phyloP scores from a whole-genome alignment of 2,329 filamentous ascomycete genomes.

The Ophiostoma montium region DNA sequence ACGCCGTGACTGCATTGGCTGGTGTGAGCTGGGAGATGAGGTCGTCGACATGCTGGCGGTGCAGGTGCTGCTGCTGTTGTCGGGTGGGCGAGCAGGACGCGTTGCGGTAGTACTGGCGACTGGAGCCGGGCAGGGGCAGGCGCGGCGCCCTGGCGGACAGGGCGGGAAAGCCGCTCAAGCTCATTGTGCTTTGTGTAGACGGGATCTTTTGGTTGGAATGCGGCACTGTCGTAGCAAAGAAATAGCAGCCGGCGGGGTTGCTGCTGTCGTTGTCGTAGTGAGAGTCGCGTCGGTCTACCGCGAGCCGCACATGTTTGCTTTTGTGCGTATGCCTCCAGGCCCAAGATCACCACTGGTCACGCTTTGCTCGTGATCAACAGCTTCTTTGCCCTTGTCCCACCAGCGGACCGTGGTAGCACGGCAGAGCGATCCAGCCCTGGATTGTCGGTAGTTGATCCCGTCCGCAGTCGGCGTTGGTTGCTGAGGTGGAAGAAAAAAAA shows the following conservation, averaged over 20 bases:
- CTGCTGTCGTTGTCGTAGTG: neutral
- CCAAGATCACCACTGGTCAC: no score
- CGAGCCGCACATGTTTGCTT: neutral
- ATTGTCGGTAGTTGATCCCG: no score
- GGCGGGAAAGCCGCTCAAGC: slow-evolving; percentile 22
- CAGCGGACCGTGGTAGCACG: no score
- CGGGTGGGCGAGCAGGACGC: slow-evolving; percentile 32
- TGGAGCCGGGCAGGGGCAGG: slow-evolving; percentile 23
- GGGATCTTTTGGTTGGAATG: no score
- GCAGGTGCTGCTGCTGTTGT: slow-evolving; percentile 18
- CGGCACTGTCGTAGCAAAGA: neutral
- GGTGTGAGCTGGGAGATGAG: slow-evolving; percentile 49
- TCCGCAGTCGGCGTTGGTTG: no score
- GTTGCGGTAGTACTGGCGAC: slow-evolving; percentile 24
- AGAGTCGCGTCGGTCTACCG: neutral
- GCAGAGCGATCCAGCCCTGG: no score
- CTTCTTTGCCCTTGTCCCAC: neutral
- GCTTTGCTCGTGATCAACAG: no score
- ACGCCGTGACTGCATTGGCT: slow-evolving; percentile 43
- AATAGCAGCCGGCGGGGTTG: neutral
- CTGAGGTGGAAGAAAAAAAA: neutral
- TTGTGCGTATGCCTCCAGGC: no score
- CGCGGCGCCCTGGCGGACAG: slow-evolving; percentile 23
- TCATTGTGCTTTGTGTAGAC: slow-evolving; percentile 11
- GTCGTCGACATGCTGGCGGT: slow-evolving; percentile 29